Evolutionary conservation across 345 rosid genomes (phyloP).

Genomic region (Eucalyptus regnans): DNA sequence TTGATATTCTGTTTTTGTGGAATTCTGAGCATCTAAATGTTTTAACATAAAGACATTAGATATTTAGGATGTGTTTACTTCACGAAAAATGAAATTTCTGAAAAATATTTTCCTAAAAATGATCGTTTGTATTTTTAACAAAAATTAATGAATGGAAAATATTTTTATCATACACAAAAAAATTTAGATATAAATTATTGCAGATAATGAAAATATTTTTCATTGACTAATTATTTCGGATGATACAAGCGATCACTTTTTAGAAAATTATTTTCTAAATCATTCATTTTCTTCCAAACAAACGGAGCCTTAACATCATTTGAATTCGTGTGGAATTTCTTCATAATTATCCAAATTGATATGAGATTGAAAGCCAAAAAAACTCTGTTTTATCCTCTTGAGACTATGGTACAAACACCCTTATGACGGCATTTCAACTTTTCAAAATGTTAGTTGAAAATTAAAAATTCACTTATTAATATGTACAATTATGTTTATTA

Average conservation of each 20-base stretch:
- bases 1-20: not conserved
- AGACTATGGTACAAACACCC: not conserved
- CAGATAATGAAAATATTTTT: too few species aligned
- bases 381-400: not conserved
- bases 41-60: not conserved
- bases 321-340: not conserved
- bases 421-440: not conserved
- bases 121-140: too few species aligned
- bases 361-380: not conserved
- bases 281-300: too few species aligned
- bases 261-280: too few species aligned
- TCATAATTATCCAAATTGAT: not conserved
- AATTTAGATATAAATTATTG: too few species aligned
- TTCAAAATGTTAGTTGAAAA: not conserved
- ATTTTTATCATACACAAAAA: too few species aligned
- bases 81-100: too few species aligned
- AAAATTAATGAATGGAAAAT: too few species aligned
- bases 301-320: not conserved
- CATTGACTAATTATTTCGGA: too few species aligned
- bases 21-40: not conserved
- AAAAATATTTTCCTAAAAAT: too few species aligned
- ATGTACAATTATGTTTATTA: fast-evolving
- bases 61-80: too few species aligned
- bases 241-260: too few species aligned
- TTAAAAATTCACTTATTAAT: not conserved